Conservation (phyloP, 2,329 filamentous ascomycete genomes). For the Neonectria sp. region DNA sequence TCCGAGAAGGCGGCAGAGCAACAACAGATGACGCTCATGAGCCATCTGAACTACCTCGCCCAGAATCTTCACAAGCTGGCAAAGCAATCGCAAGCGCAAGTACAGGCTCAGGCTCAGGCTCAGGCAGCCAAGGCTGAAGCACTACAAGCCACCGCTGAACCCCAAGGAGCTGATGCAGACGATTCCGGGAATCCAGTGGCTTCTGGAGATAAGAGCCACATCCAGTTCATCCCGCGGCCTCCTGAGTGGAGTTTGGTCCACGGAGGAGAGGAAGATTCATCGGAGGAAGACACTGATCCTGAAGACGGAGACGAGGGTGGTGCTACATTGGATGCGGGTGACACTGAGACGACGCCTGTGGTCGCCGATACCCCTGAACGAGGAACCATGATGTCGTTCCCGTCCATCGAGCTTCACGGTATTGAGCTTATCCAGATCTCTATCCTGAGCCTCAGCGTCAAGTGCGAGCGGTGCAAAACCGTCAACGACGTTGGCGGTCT, state of each 20-base stretch:
- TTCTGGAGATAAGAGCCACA: constrained; percentile 70
- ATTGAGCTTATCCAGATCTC: constrained; percentile 82
- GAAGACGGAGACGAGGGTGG: constrained; percentile 61
- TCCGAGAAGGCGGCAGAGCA: constrained; percentile 69
- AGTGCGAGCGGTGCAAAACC: constrained; percentile 86
- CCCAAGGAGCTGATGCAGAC: constrained; percentile 26
- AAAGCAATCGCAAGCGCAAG: constrained; percentile 61
- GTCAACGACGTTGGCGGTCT: constrained; percentile 78
- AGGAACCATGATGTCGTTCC: constrained; percentile 85
- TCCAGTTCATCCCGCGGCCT: constrained; percentile 81
- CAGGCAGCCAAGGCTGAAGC: constrained; percentile 35
- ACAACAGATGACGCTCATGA: constrained; percentile 76
- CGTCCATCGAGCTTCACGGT: constrained; percentile 81
- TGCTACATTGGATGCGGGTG: constrained; percentile 54
- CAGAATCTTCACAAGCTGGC: constrained; percentile 80
- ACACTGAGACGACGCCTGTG: constrained; percentile 26
- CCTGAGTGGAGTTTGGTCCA: constrained; percentile 77
- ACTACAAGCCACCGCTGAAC: constrained; percentile 32
- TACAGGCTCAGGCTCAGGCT: constrained; percentile 26
- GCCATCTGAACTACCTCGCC: constrained; percentile 81
- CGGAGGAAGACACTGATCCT: constrained; percentile 63
- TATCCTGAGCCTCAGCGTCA: constrained; percentile 78
- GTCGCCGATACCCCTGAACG: constrained; percentile 64
- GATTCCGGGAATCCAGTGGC: constrained; percentile 27
- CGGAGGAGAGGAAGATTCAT: constrained; percentile 63